Conservation (phyloP, 1,284 basidiomycete genomes). For the Leccinum proximum region DNA sequence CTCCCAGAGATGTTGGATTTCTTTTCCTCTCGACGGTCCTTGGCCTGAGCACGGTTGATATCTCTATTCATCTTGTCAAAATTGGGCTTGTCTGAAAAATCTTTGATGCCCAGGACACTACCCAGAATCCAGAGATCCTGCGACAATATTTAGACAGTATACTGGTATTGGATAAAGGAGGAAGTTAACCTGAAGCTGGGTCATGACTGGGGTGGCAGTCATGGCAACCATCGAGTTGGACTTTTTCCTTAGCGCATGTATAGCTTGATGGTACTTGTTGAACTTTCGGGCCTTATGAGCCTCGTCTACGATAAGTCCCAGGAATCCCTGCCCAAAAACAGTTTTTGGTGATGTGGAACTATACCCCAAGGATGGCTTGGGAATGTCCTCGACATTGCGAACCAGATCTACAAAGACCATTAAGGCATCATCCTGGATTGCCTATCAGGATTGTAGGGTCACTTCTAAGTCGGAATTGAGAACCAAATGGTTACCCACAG, state of each 20-base stretch:
- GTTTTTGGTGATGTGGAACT: not conserved
- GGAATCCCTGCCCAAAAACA: not conserved
- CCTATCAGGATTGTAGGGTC: not conserved
- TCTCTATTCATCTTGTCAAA: not conserved
- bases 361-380: not conserved
- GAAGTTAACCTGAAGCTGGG: not conserved
- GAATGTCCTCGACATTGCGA: not conserved
- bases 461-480: not conserved
- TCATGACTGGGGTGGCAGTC: constrained; percentile 9
- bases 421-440: not conserved
- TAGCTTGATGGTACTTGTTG: constrained; percentile 5
- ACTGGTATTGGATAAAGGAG: not conserved
- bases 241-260: not conserved
- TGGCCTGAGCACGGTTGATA: not conserved
- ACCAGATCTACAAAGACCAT: not conserved
- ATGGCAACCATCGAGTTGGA: not conserved
- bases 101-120: not conserved
- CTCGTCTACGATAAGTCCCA: constrained; percentile 2
- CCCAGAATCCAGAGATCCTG: not conserved
- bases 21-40: not conserved
- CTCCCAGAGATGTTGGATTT: not conserved
- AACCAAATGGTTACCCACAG: not conserved
- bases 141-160: not conserved
- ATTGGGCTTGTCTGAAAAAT: not conserved
- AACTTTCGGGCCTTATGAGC: constrained; percentile 4